Percentiles rank a stretch among this genome's conserved stretches.
phyloP scores from a whole-genome alignment of 2,329 filamentous ascomycete genomes.

The Diaporthe longicolla region DNA sequence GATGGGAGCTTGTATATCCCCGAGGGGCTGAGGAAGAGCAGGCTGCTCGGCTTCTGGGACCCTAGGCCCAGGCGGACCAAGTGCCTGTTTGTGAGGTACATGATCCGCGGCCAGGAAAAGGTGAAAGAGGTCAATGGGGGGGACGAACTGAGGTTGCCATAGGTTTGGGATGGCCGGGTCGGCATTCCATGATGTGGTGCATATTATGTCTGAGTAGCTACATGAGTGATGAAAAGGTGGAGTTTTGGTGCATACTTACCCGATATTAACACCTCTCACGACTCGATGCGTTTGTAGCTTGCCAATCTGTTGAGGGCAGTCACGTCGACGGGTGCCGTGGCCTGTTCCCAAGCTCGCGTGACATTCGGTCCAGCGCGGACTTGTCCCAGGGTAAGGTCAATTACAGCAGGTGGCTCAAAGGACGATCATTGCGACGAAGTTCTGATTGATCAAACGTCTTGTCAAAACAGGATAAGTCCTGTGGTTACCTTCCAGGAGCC shows the following conservation, averaged over 20 bases:
- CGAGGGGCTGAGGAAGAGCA: conserved; percentile 57
- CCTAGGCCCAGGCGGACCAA: conserved; percentile 61
- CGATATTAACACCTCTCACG: background rate
- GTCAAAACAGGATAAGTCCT: background rate
- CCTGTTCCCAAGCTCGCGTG: too few relatives aligned
- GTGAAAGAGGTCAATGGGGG: conserved; percentile 54
- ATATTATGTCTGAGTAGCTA: background rate
- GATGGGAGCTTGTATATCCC: conserved; percentile 56
- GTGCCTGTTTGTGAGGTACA: conserved; percentile 61
- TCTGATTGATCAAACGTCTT: conserved; percentile 12
- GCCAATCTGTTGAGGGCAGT: too few relatives aligned
- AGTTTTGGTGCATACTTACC: background rate
- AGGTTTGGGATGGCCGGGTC: background rate
- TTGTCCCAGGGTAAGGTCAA: background rate
- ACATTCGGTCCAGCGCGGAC: background rate
- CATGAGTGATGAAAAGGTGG: conserved; percentile 6
- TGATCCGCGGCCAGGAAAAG: conserved; percentile 54
- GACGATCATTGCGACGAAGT: background rate
- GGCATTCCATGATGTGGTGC: background rate
- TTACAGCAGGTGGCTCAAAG: background rate
- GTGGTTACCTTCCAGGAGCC: background rate
- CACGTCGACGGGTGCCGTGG: too few relatives aligned
- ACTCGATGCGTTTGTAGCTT: background rate
- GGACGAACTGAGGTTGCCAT: conserved; percentile 55
- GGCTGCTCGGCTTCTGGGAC: conserved; percentile 66